Conservation (phyloP, 768 basidiomycete genomes). For the Dioszegia hungarica region DNA sequence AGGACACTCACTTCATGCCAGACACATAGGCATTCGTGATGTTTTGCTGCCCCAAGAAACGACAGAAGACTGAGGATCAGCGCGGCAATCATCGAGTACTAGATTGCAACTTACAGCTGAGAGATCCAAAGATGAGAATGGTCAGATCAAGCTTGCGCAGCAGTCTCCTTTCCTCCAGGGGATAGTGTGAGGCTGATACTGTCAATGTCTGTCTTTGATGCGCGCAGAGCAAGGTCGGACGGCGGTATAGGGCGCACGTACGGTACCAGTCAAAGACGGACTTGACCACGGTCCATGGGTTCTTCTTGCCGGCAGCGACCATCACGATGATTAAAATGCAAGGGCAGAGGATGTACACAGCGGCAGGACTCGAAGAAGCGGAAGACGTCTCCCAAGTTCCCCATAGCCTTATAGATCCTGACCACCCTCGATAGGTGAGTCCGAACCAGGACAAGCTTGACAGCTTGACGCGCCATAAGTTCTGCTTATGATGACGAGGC, state of each 20-base stretch:
- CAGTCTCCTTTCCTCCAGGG: slow-evolving; percentile 18
- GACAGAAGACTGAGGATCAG: slow-evolving; percentile 4
- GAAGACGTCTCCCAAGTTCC: too few relatives aligned
- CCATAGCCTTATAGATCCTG: too few relatives aligned
- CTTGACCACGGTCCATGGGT: slow-evolving; percentile 11
- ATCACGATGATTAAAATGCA: too few relatives aligned
- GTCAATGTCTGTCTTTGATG: too few relatives aligned
- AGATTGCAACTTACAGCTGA: slow-evolving; percentile 15
- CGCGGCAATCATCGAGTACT: too few relatives aligned
- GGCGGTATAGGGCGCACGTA: slow-evolving; percentile 1
- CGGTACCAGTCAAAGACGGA: slow-evolving; percentile 38
- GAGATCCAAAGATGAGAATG: slow-evolving; percentile 31
- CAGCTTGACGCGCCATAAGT: too few relatives aligned
- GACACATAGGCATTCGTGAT: slow-evolving; percentile 33
- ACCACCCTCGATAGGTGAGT: too few relatives aligned
- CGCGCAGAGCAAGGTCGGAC: too few relatives aligned
- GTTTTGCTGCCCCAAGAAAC: slow-evolving; percentile 15
- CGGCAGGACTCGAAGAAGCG: too few relatives aligned
- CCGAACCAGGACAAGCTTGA: not conserved
- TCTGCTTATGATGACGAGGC: too few relatives aligned
- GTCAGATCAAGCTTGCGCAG: slow-evolving; percentile 28
- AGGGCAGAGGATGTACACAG: too few relatives aligned
- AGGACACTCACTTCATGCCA: not conserved
- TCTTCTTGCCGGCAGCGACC: not conserved
- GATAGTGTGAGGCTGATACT: slow-evolving; percentile 17